Evolutionary conservation across 1,284 basidiomycete species (phyloP).

Genomic region (Trichosporon sp.): DNA sequence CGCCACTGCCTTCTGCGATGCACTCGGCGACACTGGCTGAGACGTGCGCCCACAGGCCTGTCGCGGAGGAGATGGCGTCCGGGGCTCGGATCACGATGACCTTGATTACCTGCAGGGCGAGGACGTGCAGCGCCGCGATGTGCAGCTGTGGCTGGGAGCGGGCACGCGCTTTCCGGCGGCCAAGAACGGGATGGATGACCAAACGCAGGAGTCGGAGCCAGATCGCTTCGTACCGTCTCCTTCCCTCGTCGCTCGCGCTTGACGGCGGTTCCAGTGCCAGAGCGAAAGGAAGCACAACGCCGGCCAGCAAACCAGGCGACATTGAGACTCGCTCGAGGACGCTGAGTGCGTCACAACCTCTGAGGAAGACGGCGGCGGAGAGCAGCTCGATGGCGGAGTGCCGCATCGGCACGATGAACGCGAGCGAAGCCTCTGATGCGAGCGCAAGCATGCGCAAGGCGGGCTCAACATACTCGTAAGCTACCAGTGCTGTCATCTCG

Average conservation of each 20-base stretch:
- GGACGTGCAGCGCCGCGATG: constrained; percentile 41
- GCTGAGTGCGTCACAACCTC: constrained; percentile 60
- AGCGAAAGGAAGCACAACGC: constrained; percentile 64
- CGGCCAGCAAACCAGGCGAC: constrained; percentile 65
- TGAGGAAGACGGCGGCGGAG: constrained; percentile 61
- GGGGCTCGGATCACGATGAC: constrained; percentile 66
- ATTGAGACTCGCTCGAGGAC: constrained; percentile 64
- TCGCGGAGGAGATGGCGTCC: constrained; percentile 38
- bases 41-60: constrained; percentile 48
- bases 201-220: constrained; percentile 71
- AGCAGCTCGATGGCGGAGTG: constrained; percentile 63
- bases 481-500: constrained; percentile 63
- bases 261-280: constrained; percentile 63
- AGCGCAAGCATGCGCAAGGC: constrained; percentile 63
- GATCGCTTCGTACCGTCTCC: constrained; percentile 58
- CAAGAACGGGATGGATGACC: constrained; percentile 54
- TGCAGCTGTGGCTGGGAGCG: constrained; percentile 32
- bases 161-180: constrained; percentile 52
- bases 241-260: constrained; percentile 57
- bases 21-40: constrained; percentile 31
- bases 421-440: constrained; percentile 62
- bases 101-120: constrained; percentile 71
- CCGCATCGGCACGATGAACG: constrained; percentile 62
- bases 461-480: constrained; percentile 64
- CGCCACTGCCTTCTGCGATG: constrained; percentile 37